Conservation (phyloP, 768 basidiomycete species). For the Leucosporidium scottii region DNA sequence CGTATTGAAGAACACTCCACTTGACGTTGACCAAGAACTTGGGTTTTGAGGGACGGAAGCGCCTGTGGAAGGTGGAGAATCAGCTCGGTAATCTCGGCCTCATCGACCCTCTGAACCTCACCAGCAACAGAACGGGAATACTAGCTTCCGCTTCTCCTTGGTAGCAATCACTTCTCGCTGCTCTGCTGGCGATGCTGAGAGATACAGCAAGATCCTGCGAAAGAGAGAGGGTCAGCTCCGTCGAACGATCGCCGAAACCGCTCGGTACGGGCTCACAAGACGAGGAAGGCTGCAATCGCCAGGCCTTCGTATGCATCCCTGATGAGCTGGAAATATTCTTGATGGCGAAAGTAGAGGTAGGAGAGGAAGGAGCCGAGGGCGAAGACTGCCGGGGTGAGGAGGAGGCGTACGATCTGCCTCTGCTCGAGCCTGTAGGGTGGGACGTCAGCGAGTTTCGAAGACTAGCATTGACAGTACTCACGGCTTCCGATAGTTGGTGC, state of each 20-base stretch:
- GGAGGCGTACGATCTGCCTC: slow-evolving; percentile 22
- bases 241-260: neutral
- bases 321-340: slow-evolving; percentile 41
- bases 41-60: neutral
- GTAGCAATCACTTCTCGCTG: neutral
- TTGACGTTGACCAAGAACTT: neutral
- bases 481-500: slow-evolving; percentile 1
- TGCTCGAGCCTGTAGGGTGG: slow-evolving; percentile 1
- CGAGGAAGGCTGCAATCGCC: neutral
- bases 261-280: neutral
- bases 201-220: neutral
- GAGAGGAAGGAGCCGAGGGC: slow-evolving; percentile 75
- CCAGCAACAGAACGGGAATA: slow-evolving; percentile 1
- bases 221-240: neutral
- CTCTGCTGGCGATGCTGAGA: neutral
- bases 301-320: slow-evolving; percentile 17
- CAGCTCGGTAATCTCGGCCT: too few species aligned
- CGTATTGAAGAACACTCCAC: neutral
- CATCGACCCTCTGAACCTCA: too few species aligned
- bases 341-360: slow-evolving; percentile 71
- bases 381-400: slow-evolving; percentile 43
- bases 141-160: neutral
- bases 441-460: neutral
- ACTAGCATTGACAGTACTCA: neutral
- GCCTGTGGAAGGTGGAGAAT: neutral